A percentile compares a stretch with the other conserved stretches of the same genome.
Conservation (phyloP, 2,329 filamentous ascomycete genomes). For the Nannizziopsis arthrosporioides region DNA sequence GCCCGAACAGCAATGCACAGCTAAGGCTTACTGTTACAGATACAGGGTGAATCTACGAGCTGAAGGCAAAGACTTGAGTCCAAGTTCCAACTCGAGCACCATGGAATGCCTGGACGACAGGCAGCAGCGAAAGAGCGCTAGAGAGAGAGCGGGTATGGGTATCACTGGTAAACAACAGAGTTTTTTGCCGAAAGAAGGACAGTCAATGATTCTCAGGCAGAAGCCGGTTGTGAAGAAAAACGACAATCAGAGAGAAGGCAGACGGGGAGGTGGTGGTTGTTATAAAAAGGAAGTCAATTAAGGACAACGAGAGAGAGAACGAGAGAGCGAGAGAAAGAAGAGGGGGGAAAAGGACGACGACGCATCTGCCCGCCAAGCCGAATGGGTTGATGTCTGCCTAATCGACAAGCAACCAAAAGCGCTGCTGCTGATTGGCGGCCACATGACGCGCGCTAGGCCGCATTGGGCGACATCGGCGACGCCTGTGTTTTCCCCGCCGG, state of each 20-base stretch:
- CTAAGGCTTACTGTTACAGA: not conserved
- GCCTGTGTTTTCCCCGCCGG: not conserved
- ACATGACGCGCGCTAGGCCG: conserved; percentile 5
- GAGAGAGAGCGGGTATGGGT: not conserved
- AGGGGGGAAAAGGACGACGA: conserved; percentile 10
- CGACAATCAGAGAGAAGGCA: no score
- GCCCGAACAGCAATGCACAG: no score
- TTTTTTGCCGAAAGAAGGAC: not conserved
- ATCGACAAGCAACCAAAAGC: conserved; percentile 22
- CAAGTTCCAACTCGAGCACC: not conserved
- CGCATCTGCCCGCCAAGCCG: conserved; percentile 19
- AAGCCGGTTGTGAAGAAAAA: no score
- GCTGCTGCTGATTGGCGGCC: conserved; percentile 17
- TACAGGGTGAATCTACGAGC: not conserved
- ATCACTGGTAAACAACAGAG: not conserved
- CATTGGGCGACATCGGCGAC: conserved; percentile 2
- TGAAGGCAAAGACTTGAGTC: not conserved
- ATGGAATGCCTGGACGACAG: no score
- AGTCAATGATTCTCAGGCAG: not conserved
- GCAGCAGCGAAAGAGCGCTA: no score
- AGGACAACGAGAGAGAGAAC: not conserved
- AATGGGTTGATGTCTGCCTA: conserved; percentile 30
- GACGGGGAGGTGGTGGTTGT: no score
- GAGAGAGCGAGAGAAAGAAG: not conserved
- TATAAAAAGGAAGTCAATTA: not conserved